phyloP scores from a whole-genome alignment of 2,329 filamentous ascomycete species.

The Apiospora sp. region DNA sequence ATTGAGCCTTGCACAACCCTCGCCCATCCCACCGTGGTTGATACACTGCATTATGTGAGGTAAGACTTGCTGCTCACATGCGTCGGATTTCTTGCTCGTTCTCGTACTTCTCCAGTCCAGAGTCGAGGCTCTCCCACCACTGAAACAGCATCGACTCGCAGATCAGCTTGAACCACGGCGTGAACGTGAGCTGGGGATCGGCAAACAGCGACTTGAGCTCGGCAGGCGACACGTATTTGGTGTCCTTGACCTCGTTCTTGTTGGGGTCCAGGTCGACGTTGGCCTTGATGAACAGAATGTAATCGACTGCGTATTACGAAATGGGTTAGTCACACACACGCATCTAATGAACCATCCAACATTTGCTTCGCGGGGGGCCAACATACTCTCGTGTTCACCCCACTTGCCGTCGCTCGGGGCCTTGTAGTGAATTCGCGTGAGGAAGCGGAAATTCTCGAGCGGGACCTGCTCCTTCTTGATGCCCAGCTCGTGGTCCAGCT shows the following conservation, averaged over 20 bases:
- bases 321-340: constrained; percentile 18
- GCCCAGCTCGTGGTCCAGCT: constrained; percentile 93
- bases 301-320: constrained; percentile 75
- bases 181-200: constrained; percentile 84
- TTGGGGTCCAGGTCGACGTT: constrained; percentile 85
- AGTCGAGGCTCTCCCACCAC: constrained; percentile 91
- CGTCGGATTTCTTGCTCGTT: constrained; percentile 88
- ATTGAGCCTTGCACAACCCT: neutral
- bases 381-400: constrained; percentile 97
- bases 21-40: neutral
- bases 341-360: neutral
- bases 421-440: constrained; percentile 98
- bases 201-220: constrained; percentile 87
- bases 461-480: constrained; percentile 91
- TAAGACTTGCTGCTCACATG: constrained; percentile 60
- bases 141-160: constrained; percentile 97
- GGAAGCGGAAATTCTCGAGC: constrained; percentile 88
- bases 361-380: neutral
- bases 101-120: constrained; percentile 82
- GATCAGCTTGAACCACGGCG: constrained; percentile 99
- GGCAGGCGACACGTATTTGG: constrained; percentile 82
- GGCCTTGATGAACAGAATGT: constrained; percentile 97
- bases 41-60: constrained; percentile 7
- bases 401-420: constrained; percentile 96
- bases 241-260: constrained; percentile 87